A percentile compares a stretch with the other conserved stretches of the same genome.
phyloP scores from a whole-genome alignment of 2,329 filamentous ascomycete species.

The Chlorencoelia australis region DNA sequence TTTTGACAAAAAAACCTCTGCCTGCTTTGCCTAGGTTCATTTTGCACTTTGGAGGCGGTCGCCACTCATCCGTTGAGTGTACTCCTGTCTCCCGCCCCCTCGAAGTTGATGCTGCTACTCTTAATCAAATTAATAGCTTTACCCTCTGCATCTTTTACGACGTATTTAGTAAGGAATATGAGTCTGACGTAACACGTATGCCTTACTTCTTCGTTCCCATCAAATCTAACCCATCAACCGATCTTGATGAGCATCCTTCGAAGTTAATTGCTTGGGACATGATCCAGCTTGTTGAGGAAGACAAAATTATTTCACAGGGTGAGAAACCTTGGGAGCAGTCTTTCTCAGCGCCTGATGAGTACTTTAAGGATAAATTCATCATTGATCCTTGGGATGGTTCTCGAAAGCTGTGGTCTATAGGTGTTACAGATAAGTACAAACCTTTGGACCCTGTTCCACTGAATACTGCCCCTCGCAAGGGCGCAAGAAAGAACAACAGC shows the following conservation, averaged over 20 bases:
- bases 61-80: conserved; percentile 47
- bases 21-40: conserved; percentile 58
- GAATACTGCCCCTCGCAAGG: conserved; percentile 39
- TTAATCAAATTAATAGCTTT: conserved; percentile 56
- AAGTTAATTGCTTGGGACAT: conserved; percentile 51
- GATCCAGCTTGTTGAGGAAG: conserved; percentile 33
- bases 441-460: conserved; percentile 56
- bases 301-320: conserved; percentile 27
- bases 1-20: conserved; percentile 59
- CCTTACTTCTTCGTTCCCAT: conserved; percentile 77
- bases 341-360: conserved; percentile 31
- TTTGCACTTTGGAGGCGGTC: conserved; percentile 59
- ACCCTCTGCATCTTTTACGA: conserved; percentile 71
- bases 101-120: conserved; percentile 29
- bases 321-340: conserved; percentile 28
- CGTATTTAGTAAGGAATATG: conserved; percentile 81
- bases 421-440: conserved; percentile 46
- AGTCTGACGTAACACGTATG: conserved; percentile 50
- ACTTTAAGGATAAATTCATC: conserved; percentile 44
- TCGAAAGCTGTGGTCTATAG: conserved; percentile 47
- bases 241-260: no score
- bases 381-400: conserved; percentile 52
- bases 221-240: conserved; percentile 6
- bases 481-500: conserved; percentile 32
- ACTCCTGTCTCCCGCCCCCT: conserved; percentile 36